Evolutionary conservation across 164 flowering plant species (phyloP).

Genomic region (Hamamelis virginiana): DNA sequence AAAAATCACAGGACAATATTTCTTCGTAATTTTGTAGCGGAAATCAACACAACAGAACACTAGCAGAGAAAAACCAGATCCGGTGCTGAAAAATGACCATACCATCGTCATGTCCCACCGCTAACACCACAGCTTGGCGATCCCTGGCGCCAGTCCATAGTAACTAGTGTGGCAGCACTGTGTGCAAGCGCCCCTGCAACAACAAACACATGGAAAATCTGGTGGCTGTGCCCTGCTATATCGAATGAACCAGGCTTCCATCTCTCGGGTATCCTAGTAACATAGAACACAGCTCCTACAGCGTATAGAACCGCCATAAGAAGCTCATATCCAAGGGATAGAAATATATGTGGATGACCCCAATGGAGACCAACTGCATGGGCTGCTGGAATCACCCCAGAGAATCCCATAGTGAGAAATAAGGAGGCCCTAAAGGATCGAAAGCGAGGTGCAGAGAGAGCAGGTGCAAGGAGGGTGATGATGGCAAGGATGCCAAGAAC

Average conservation of each 20-base stretch:
- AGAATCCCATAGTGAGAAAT: constrained; percentile 93
- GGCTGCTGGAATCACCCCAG: constrained; percentile 75
- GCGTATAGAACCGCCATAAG: constrained; percentile 70
- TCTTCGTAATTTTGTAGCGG: not conserved
- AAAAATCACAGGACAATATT: not conserved
- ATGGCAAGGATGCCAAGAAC: constrained; percentile 54
- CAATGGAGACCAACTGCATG: constrained; percentile 67
- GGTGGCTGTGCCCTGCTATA: constrained; percentile 94
- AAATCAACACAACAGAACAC: no score
- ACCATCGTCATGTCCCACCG: not conserved
- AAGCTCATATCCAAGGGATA: constrained; percentile 68
- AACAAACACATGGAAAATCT: constrained; percentile 91
- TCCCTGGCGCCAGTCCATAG: constrained; percentile 65
- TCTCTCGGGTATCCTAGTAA: constrained; percentile 73
- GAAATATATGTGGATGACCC: constrained; percentile 44
- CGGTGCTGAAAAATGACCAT: not conserved
- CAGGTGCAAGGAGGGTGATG: constrained; percentile 70
- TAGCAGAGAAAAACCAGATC: no score
- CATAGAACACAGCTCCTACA: constrained; percentile 65
- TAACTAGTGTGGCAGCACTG: constrained; percentile 56
- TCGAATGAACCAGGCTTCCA: constrained; percentile 95
- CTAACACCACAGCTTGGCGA: constrained; percentile 32
- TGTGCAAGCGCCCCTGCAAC: constrained; percentile 84
- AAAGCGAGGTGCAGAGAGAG: constrained; percentile 59
- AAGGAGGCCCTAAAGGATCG: constrained; percentile 66